phyloP scores from a whole-genome alignment of 106 monocot species.

The Xerophyta viscosa region DNA sequence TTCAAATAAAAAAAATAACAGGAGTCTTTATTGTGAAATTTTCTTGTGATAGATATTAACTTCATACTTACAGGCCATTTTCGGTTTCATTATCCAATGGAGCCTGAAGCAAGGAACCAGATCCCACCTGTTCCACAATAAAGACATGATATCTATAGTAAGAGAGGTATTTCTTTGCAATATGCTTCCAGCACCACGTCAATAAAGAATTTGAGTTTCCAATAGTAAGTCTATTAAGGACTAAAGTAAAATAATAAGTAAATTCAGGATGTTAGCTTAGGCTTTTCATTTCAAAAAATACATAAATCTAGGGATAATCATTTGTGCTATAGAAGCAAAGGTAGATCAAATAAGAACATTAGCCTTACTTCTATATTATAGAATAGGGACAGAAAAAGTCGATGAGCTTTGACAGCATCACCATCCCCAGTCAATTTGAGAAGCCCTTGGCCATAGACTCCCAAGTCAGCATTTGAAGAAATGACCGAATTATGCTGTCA shows the following conservation, averaged over 20 bases:
- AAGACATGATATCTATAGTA: neutral
- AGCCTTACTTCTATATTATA: constrained; percentile 84
- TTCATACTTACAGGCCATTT: constrained; percentile 70
- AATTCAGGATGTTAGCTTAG: no score
- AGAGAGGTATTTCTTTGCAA: no score
- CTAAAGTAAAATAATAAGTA: no score
- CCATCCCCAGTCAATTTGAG: constrained; percentile 74
- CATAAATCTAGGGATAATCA: no score
- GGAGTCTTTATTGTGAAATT: no score
- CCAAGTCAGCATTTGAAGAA: constrained; percentile 75
- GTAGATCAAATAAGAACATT: constrained; percentile 2
- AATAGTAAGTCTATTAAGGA: no score
- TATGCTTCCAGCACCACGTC: no score
- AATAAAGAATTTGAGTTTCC: no score
- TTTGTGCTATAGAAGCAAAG: neutral
- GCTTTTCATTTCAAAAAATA: no score
- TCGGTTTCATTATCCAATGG: constrained; percentile 52
- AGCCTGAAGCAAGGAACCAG: constrained; percentile 84
- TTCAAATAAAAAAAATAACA: no score
- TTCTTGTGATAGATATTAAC: neutral
- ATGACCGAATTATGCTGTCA: constrained; percentile 86
- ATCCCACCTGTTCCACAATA: constrained; percentile 56
- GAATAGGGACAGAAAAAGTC: constrained; percentile 83
- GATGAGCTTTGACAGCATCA: constrained; percentile 79
- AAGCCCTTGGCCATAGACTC: constrained; percentile 84